Conservation (phyloP, 306 rosid species). For the Castanospermum australe region DNA sequence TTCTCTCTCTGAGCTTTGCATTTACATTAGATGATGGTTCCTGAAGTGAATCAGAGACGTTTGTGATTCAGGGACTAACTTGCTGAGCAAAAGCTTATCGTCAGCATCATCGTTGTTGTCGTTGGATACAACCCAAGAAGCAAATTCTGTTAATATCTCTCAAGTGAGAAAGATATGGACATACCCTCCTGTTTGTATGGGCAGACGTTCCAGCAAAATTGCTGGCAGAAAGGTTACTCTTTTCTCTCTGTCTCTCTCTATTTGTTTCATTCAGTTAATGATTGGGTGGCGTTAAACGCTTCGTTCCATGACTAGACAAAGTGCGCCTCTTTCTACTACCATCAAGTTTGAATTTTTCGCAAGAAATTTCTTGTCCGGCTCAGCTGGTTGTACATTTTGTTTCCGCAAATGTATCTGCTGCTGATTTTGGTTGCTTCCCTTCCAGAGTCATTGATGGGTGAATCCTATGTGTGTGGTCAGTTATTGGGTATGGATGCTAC, state of each 20-base stretch:
- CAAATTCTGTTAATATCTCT: not conserved
- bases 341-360: not conserved
- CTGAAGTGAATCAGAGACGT: constrained; percentile 19
- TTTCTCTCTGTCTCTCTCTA: not conserved
- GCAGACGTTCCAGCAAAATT: constrained; percentile 89
- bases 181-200: constrained; percentile 73
- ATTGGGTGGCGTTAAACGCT: not conserved
- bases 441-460: not conserved
- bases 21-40: not conserved
- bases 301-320: not conserved
- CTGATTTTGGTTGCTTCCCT: not conserved
- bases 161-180: constrained; percentile 53
- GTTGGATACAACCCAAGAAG: constrained; percentile 20
- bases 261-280: too few species aligned
- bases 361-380: not conserved
- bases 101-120: constrained; percentile 30
- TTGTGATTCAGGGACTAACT: constrained; percentile 50
- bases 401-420: not conserved
- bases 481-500: constrained; percentile 23
- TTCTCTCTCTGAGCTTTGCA: not conserved
- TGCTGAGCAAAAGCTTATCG: constrained; percentile 34
- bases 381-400: not conserved
- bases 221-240: constrained; percentile 85
- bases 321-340: not conserved
- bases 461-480: not conserved